These are phyloP conservation scores for Pseudocercospora crystallina DNA, from an alignment of 2,329 filamentous ascomycete genomes.

Conservation along the genomic window DNA sequence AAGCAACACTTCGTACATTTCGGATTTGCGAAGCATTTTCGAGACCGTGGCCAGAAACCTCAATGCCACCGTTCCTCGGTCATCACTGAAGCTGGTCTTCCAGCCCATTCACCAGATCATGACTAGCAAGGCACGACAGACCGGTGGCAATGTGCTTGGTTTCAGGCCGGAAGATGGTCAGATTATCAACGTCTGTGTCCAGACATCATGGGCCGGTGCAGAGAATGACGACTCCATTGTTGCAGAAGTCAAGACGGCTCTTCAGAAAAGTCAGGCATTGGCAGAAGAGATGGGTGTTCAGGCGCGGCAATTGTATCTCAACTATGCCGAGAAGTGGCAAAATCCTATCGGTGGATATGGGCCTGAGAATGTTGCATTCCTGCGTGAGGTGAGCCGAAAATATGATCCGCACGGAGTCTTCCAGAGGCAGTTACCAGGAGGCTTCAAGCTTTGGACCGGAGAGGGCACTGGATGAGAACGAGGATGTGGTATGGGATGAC, in stretches of 20 bases:
- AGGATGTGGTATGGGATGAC: too few species aligned
- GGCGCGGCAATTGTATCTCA: background rate
- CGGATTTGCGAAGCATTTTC: too few species aligned
- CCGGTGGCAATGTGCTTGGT: conserved; percentile 4
- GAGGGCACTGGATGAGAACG: too few species aligned
- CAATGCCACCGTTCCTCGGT: too few species aligned
- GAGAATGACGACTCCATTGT: conserved; percentile 21
- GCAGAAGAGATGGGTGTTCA: background rate
- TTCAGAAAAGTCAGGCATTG: background rate
- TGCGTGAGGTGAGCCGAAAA: background rate
- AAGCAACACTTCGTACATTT: too few species aligned
- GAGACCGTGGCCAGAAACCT: too few species aligned
- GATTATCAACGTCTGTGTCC: background rate
- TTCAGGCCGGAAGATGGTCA: background rate
- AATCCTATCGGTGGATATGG: conserved; percentile 7
- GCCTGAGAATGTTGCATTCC: background rate
- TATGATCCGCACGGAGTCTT: conserved; percentile 6
- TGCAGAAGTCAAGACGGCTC: conserved; percentile 1
- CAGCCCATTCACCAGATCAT: conserved; percentile 3
- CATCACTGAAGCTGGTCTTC: background rate
- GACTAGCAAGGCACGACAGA: background rate
- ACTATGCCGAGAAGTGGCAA: conserved; percentile 7
- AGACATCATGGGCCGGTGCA: conserved; percentile 14
- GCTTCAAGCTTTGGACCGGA: conserved; percentile 4
- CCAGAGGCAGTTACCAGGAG: conserved; percentile 6